These are phyloP conservation scores for Fusarium heterosporum DNA, from an alignment of 2,329 filamentous ascomycete species.

Conservation along the genomic window DNA sequence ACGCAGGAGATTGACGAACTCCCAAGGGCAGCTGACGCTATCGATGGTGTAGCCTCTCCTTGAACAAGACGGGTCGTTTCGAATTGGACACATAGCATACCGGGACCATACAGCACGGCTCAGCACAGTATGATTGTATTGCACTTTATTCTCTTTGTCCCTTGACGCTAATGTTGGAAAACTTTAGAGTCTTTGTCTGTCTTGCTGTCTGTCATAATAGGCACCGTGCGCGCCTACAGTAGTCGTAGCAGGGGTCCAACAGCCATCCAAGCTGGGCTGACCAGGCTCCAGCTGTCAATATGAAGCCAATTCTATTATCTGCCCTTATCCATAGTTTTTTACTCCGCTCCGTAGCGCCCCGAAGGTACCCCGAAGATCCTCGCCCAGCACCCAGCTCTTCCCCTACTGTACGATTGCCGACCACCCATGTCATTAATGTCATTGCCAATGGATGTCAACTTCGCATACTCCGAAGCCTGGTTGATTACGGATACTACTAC, in stretches of 20 bases:
- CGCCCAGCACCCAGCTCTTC: slow-evolving; percentile 1
- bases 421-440: not conserved
- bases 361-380: not conserved
- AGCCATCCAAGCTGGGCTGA: slow-evolving; percentile 26
- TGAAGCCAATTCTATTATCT: slow-evolving; percentile 11
- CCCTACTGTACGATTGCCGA: slow-evolving; percentile 3
- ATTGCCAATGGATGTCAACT: not conserved
- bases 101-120: not conserved
- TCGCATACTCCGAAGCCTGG: slow-evolving; percentile 1
- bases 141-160: not conserved
- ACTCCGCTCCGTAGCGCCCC: not conserved
- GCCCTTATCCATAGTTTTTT: slow-evolving; percentile 13
- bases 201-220: slow-evolving; percentile 12
- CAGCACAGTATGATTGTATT: not conserved
- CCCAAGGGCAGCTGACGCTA: slow-evolving; percentile 30
- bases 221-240: slow-evolving; percentile 24
- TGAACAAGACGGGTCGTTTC: not conserved
- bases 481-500: not conserved
- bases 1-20: slow-evolving; percentile 27
- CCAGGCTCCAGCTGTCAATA: slow-evolving; percentile 34
- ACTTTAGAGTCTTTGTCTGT: not conserved
- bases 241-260: slow-evolving; percentile 2
- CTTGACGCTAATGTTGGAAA: not conserved
- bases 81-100: not conserved
- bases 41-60: slow-evolving; percentile 8